These are phyloP conservation scores for Shiraia bambusicola DNA, from an alignment of 2,329 filamentous ascomycete genomes.

Conservation along the genomic window DNA sequence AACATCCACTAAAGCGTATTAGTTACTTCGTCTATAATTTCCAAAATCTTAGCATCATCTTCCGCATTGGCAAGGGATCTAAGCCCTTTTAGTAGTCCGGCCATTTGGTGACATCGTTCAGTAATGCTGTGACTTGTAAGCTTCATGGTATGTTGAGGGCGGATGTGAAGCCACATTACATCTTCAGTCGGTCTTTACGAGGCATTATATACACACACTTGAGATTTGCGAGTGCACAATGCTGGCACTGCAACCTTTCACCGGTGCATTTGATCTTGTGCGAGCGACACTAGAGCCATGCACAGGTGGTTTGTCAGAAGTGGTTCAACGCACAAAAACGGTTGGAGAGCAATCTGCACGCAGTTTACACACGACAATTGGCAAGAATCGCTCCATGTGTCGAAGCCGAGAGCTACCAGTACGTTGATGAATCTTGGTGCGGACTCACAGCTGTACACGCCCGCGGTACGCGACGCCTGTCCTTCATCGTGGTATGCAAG, in stretches of 20 bases:
- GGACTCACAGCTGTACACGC: conserved; percentile 33
- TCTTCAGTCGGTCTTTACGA: conserved; percentile 42
- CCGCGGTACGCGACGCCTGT: conserved; percentile 28
- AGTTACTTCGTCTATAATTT: conserved; percentile 25
- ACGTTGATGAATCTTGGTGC: conserved; percentile 2
- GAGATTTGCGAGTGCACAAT: conserved; percentile 37
- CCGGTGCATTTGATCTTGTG: conserved; percentile 48
- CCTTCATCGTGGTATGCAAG: conserved; percentile 15
- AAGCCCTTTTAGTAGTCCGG: conserved; percentile 21
- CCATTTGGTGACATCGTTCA: conserved; percentile 33
- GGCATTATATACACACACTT: conserved; percentile 45
- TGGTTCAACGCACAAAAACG: background rate
- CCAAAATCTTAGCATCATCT: conserved; percentile 23
- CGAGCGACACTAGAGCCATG: conserved; percentile 35
- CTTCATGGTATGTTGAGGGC: background rate
- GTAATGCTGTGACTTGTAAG: conserved; percentile 29
- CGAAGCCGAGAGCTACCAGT: conserved; percentile 1
- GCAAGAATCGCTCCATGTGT: background rate
- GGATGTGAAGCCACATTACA: conserved; percentile 21
- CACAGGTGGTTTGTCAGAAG: conserved; percentile 12
- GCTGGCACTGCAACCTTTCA: conserved; percentile 39
- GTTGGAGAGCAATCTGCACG: background rate
- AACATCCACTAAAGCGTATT: background rate
- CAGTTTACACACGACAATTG: background rate
- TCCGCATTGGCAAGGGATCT: conserved; percentile 19